Percentiles rank a stretch among this genome's conserved stretches.
phyloP scores from a whole-genome alignment of 2,329 filamentous ascomycete genomes.

The Scedosporium boydii region DNA sequence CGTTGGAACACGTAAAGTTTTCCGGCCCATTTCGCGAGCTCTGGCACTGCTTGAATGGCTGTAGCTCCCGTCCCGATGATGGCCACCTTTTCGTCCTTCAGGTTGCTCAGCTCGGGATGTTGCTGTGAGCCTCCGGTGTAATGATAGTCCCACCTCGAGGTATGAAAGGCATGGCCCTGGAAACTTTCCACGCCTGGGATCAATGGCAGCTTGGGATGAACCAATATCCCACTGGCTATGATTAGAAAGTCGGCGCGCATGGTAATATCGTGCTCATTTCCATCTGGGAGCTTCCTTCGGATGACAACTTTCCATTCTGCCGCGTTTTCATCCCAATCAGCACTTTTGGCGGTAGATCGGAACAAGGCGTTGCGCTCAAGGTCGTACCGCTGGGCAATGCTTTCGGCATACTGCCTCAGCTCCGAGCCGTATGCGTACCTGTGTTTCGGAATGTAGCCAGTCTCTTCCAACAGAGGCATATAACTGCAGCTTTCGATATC shows the following conservation, averaged over 20 bases:
- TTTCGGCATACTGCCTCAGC: constrained; percentile 29
- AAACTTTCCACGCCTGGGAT: constrained; percentile 28
- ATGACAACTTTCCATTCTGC: constrained; percentile 13
- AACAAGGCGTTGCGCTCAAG: constrained; percentile 27
- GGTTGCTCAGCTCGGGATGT: constrained; percentile 29
- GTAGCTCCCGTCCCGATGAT: constrained; percentile 43
- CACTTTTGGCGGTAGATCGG: constrained; percentile 26
- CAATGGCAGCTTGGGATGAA: constrained; percentile 28
- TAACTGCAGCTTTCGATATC: constrained; percentile 53
- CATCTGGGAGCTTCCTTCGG: constrained; percentile 17
- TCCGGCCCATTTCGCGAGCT: constrained; percentile 35
- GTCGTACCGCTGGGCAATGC: constrained; percentile 30
- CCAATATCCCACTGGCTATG: constrained; percentile 27
- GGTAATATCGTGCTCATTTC: constrained; percentile 13
- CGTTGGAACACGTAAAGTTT: constrained; percentile 46
- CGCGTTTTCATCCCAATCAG: constrained; percentile 35
- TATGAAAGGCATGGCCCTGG: constrained; percentile 33
- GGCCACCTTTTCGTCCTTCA: constrained; percentile 36
- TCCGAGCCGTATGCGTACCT: constrained; percentile 35
- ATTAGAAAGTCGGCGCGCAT: constrained; percentile 29
- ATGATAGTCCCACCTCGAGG: constrained; percentile 34
- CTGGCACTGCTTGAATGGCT: constrained; percentile 33
- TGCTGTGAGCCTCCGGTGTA: constrained; percentile 29
- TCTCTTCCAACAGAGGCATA: constrained; percentile 51
- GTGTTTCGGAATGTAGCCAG: constrained; percentile 45